Evolutionary conservation across 1,284 basidiomycete species (phyloP), one percentile per base, ranked within the genome.

Genomic region (Malassezia obtusa): DNA sequence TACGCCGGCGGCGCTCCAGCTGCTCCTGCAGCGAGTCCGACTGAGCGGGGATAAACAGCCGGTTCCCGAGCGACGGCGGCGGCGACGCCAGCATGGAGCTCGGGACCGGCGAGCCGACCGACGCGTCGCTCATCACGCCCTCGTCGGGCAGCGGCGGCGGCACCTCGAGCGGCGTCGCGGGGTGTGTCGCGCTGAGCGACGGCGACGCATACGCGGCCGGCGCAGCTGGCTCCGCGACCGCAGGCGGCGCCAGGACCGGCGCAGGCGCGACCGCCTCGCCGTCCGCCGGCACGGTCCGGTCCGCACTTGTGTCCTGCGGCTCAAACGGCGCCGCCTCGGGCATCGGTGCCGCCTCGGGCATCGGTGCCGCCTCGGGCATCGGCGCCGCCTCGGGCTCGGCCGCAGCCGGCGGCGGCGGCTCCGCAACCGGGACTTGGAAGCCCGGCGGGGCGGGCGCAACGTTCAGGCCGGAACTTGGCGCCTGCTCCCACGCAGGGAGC

Each of bases 1-100:
- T 14, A n/a, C 47, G 47, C 9, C 28, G 47, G 14, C 36, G 26
- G 25, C 47, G 47, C 22, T 49, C 36, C 11, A 49, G 47, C 36
- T 40, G 47, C 21, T 40, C 36, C 5, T 40, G 47, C 39, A 49
- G 39, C 15, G 24, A 10, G 22, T 39, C 47, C 12, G 47, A 49
- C 26, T 39, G 36, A 15, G 47, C 47, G 1, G 47, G 12, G 17
- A 49, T 33, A 17, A 39, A 49, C 33, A n/a, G 4, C 17, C 14
- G 44, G 17, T n/a, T n/a, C 5, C 33, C 33, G n/a, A n/a, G n/a
- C 8, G 9, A 10, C 33, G 33, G 33, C 33, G 33, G 9, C 9
- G n/a, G 33, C n/a, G n/a, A n/a, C n/a, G n/a, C n/a, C 30, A 8
- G 30, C 30, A 31, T 31, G 8, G 30, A 31, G 30, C 30, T 31